phyloP scores from a whole-genome alignment of 495 filamentous ascomycete species.

The Cercophora sp. region DNA sequence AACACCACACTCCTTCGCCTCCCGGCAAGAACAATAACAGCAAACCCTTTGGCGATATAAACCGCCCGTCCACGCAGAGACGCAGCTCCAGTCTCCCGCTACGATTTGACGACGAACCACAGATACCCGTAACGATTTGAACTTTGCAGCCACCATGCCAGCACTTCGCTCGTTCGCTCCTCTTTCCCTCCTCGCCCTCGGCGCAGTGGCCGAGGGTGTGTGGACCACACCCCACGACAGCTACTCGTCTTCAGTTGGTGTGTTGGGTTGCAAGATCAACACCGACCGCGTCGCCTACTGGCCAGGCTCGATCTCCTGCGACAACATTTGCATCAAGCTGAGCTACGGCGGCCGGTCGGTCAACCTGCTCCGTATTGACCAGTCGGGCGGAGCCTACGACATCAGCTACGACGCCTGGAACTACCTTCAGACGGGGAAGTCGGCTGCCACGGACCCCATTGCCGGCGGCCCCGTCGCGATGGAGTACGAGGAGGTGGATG shows the following conservation, averaged over 20 bases:
- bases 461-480: conserved; percentile 35
- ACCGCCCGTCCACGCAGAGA: too few relatives aligned
- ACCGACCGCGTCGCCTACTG: conserved; percentile 43
- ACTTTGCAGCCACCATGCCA: neutral
- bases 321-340: conserved; percentile 40
- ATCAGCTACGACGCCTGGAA: conserved; percentile 44
- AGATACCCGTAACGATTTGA: neutral
- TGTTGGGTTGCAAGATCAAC: conserved; percentile 44
- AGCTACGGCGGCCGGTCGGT: conserved; percentile 33
- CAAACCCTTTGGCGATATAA: too few relatives aligned
- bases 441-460: conserved; percentile 27
- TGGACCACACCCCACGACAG: conserved; percentile 34
- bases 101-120: too few relatives aligned
- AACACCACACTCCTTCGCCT: too few relatives aligned
- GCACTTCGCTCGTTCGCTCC: neutral
- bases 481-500: conserved; percentile 30
- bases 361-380: conserved; percentile 39
- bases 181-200: neutral
- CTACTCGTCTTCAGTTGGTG: conserved; percentile 40
- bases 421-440: conserved; percentile 36
- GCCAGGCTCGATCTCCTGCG: conserved; percentile 38
- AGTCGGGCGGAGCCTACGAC: conserved; percentile 39
- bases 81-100: too few relatives aligned
- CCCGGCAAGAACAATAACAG: too few relatives aligned
- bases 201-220: conserved; percentile 14